phyloP scores from a whole-genome alignment of 441 rosid genomes.

The Syzygium malaccense region DNA sequence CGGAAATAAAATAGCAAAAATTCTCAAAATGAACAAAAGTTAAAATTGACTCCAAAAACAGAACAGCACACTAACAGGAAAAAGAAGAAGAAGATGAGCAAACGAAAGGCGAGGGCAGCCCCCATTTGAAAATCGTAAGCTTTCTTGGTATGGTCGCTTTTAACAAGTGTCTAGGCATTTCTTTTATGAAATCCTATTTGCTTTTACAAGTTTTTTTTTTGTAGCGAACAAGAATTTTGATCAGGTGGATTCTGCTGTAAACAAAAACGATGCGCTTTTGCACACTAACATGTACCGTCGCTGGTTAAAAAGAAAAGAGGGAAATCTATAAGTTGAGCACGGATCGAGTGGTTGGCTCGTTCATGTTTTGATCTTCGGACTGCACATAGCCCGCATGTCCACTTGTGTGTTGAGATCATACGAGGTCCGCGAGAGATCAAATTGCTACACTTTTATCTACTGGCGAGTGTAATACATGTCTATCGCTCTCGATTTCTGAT shows the following conservation, averaged over 20 bases:
- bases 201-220: too few relatives aligned
- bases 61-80: neutral
- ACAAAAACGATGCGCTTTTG: neutral
- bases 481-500: too few relatives aligned
- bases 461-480: too few relatives aligned
- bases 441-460: accelerated
- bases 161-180: too few relatives aligned
- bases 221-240: neutral
- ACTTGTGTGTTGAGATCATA: neutral
- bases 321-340: neutral
- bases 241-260: neutral
- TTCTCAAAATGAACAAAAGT: neutral
- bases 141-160: too few relatives aligned
- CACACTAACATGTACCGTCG: accelerated
- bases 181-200: neutral
- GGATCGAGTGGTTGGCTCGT: too few relatives aligned
- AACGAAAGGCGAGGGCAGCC: neutral
- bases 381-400: neutral
- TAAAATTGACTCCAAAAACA: neutral
- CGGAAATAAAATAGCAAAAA: neutral
- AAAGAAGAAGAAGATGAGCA: neutral
- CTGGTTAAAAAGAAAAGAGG: too few relatives aligned
- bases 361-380: too few relatives aligned
- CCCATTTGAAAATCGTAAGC: accelerated
- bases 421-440: accelerated